Conservation (phyloP, 1,139 yeast species). For the Yamadazyma blattariae region DNA sequence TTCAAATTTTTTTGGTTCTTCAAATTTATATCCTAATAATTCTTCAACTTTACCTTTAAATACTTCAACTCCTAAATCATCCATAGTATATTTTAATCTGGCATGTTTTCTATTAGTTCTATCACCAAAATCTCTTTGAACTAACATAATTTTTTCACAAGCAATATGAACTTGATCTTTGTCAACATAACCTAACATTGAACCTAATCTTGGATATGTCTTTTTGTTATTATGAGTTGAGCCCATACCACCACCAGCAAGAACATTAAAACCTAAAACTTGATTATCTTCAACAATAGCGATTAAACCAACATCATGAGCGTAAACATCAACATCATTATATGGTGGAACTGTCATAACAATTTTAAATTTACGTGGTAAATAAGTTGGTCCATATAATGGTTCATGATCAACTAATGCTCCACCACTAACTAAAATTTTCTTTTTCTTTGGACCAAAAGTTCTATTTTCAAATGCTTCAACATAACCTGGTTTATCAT, state of each 20-base stretch:
- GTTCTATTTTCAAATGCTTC: constrained; percentile 71
- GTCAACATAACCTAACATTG: constrained; percentile 73
- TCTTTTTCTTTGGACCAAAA: constrained; percentile 71
- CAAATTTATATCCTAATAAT: constrained; percentile 73
- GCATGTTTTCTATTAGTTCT: constrained; percentile 97
- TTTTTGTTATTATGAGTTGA: constrained; percentile 94
- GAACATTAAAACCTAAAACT: constrained; percentile 76
- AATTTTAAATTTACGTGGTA: constrained; percentile 95
- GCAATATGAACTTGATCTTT: constrained; percentile 70
- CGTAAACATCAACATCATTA: constrained; percentile 96
- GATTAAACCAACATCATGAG: constrained; percentile 90
- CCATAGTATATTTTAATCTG: constrained; percentile 94
- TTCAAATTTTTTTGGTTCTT: constrained; percentile 64
- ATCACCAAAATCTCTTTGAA: constrained; percentile 94
- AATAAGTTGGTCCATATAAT: constrained; percentile 77
- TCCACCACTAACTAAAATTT: constrained; percentile 83
- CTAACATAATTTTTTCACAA: constrained; percentile 89
- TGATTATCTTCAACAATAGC: constrained; percentile 75
- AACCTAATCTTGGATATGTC: constrained; percentile 95
- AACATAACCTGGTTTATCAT: constrained; percentile 66
- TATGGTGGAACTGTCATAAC: constrained; percentile 95
- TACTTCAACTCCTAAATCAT: constrained; percentile 82
- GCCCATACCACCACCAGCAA: constrained; percentile 99
- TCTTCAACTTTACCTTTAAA: constrained; percentile 83
- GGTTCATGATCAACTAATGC: constrained; percentile 87